Base-by-base conservation (phyloP, 345 rosid species). In the Populus tremula region DNA sequence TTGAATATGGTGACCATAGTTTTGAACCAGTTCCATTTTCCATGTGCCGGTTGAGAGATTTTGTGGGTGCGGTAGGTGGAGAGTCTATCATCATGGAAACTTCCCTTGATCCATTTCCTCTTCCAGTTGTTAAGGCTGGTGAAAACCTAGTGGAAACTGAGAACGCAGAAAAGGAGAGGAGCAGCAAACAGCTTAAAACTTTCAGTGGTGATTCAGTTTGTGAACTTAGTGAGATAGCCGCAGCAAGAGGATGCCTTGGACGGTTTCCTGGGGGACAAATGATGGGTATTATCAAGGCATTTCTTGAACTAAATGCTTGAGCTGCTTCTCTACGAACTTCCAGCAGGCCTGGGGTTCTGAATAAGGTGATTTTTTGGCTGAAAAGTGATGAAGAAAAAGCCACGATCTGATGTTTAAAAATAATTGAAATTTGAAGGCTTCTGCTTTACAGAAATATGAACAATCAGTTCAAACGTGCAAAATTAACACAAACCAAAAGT, bases 1-100 rank as follows among this genome's bases (percentile, higher is more conserved):
- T 93, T 50, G 99, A 92, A 85, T 93, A 96, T 62, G 97, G 98
- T 65, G 98, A 96, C 78, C 98, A 96, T 85, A 96, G 97, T 86
- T 96, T 91, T 25, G 99, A 93, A 84, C 88, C 98, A 18, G 97
- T 96, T 67, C 99, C 99, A 21, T 89, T 93, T 76, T 78, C 93
- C 27, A 85, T 93, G 21, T 88, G 99, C 85, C 79, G 81, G 76
- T 79, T 96, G 79, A 87, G 77, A 79, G 99, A 93, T 63, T 90
- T 88, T 82, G 93, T 92, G 38, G 83, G 78, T 61, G 95, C 93
- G 0, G 78, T 89, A 25, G 98, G 99, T 29, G 95, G 98, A 73
- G 95, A 91, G 70, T 79, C 92, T 2, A 71, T 79, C 2, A 13
- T 96, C 23, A 47, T 85, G 49, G 81, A 89, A 79, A 90, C 83